Base-by-base conservation (phyloP, 2,329 filamentous ascomycete species). In the Teratosphaeria epicoccoides region DNA sequence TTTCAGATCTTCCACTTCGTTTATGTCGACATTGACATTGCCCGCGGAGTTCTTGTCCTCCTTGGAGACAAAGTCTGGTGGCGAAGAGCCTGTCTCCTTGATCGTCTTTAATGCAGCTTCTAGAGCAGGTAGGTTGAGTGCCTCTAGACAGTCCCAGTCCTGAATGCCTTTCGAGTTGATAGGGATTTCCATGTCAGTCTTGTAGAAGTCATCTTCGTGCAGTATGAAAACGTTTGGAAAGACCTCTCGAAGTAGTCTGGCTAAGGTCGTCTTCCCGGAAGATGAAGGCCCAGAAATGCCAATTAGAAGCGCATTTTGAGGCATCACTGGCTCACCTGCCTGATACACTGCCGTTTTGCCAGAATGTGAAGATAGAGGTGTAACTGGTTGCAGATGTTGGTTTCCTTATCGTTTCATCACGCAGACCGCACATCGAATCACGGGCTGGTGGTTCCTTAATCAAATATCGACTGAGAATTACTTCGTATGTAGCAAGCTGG, bases 131-230 rank as follows among this genome's bases (percentile, higher is more conserved):
- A 95, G 76, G 58, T 90, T 80, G 51, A 98, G 73, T 7, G 90
- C 78, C 57, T 84, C 85, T 14, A 87, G 75, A 61, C 90, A 95
- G 69, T 98, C 93, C 91, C 93, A 97, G 71, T 98, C 90, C 57
- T 85, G 75, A 11, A 95, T 72, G 12, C 77, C 81, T 22, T 62
- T 55, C 14, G 43, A 59, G 24, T 73, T 73, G 14, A 77, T 65
- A 1, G 75, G 71, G 37, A 79, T 80, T 78, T 88, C 78, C 25
- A 78, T 71, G 66, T 97, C 91, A 1, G 86, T 76, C 58, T 82
- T 83, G 73, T 95, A 98, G 67, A 97, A 98, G 70, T 98, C 93
- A 72, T 98, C 93, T 67, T 95, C 83, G 68, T 98, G 93, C 22
- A 98, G 77, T 63, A 97, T 87, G 64, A 89, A 91, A 14, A 82